A percentile compares a stretch with the other conserved stretches of the same genome.
phyloP scores from a whole-genome alignment of 768 basidiomycete genomes.

The Auriscalpium orientale region DNA sequence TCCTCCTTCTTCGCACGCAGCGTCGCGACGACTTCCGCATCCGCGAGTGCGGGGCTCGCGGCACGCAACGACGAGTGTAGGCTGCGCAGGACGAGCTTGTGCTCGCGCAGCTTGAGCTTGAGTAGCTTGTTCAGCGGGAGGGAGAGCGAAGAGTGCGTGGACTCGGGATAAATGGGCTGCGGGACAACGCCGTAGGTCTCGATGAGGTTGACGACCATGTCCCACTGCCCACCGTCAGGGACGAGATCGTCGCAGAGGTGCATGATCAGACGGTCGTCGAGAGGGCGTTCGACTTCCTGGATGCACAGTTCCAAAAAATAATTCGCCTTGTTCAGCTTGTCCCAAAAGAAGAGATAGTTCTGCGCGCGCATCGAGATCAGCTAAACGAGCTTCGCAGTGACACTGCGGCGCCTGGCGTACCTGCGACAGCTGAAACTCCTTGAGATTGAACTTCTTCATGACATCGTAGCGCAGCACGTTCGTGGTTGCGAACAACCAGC shows the following conservation, averaged over 20 bases:
- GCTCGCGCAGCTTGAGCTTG: conserved; percentile 88
- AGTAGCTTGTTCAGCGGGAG: conserved; percentile 68
- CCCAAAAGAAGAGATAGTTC: conserved; percentile 94
- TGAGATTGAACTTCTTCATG: conserved; percentile 79
- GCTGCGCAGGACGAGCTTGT: conserved; percentile 72
- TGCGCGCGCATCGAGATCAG: conserved; percentile 20
- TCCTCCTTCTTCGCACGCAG: conserved; percentile 81
- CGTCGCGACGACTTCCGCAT: conserved; percentile 39
- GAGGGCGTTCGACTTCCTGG: conserved; percentile 66
- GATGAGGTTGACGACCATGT: conserved; percentile 70
- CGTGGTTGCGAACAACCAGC: conserved; percentile 94
- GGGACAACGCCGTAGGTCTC: conserved; percentile 85
- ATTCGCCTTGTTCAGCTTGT: conserved; percentile 91
- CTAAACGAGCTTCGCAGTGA: too few relatives aligned
- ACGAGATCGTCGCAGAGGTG: conserved; percentile 73
- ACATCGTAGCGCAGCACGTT: conserved; percentile 78
- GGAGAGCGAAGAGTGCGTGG: conserved; percentile 72
- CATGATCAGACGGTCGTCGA: conserved; percentile 78
- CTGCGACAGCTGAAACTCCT: conserved; percentile 89
- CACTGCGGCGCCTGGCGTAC: conserved; percentile 27
- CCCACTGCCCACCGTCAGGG: conserved; percentile 92
- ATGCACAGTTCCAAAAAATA: conserved; percentile 88
- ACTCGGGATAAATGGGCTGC: conserved; percentile 76
- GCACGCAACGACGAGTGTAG: conserved; percentile 48
- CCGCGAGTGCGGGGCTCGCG: conserved; percentile 31